These are phyloP conservation scores for Endoconidiophora polonica DNA, from an alignment of 2,329 filamentous ascomycete genomes.

Conservation along the genomic window DNA sequence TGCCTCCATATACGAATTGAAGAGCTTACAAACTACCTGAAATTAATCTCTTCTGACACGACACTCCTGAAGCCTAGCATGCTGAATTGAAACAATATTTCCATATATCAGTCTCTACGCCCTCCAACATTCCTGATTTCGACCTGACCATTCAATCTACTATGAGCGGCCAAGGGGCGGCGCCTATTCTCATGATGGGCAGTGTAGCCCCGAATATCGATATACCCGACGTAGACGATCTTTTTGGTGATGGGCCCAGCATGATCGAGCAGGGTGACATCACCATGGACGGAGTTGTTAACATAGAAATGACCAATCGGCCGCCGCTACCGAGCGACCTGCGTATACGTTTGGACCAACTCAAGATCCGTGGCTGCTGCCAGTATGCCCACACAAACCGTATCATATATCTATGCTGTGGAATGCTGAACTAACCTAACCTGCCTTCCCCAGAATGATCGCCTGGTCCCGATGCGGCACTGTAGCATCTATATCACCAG, in stretches of 20 bases:
- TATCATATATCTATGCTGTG: background rate
- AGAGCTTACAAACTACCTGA: too few species aligned
- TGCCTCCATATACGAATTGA: too few species aligned
- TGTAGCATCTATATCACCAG: slow-evolving; percentile 62
- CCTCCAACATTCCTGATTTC: too few species aligned
- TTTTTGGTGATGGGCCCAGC: slow-evolving; percentile 49
- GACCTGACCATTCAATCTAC: too few species aligned
- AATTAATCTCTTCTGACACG: too few species aligned
- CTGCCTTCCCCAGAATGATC: slow-evolving; percentile 40
- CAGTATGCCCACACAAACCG: slow-evolving; percentile 39
- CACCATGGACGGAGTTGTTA: slow-evolving; percentile 30
- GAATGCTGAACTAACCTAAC: background rate
- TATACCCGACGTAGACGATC: slow-evolving; percentile 50
- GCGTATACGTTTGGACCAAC: slow-evolving; percentile 56
- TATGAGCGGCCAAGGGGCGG: slow-evolving; percentile 12
- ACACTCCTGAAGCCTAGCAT: too few species aligned
- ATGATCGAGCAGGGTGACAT: slow-evolving; percentile 8
- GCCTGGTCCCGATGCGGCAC: slow-evolving; percentile 80
- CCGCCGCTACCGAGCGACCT: slow-evolving; percentile 44
- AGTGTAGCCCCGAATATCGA: slow-evolving; percentile 27
- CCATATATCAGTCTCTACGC: too few species aligned
- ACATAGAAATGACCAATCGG: slow-evolving; percentile 31
- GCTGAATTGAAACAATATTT: too few species aligned
- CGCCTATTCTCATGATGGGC: slow-evolving; percentile 1
- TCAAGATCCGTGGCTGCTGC: slow-evolving; percentile 60